Evolutionary conservation across 202 grass and related monocot species (phyloP).

Genomic region (Musa balbisiana): DNA sequence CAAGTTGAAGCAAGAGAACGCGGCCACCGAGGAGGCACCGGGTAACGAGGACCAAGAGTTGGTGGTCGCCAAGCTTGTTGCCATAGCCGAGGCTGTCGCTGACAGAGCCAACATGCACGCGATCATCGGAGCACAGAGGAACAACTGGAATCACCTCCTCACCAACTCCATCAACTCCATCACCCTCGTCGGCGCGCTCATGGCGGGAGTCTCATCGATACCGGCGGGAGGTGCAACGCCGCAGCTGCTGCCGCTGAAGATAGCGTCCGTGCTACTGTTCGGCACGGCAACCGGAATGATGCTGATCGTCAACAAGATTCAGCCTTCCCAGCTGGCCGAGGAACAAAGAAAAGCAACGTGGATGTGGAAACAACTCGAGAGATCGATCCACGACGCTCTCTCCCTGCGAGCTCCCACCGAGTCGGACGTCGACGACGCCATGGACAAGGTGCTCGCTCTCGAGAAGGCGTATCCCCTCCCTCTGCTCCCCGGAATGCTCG

Average conservation of each 20-base stretch:
- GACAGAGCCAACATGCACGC: conserved; percentile 63
- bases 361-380: conserved; percentile 52
- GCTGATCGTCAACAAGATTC: conserved; percentile 46
- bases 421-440: conserved; percentile 26
- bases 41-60: background rate
- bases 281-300: conserved; percentile 31
- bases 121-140: conserved; percentile 60
- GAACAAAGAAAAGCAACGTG: conserved; percentile 67
- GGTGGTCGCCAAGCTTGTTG: conserved; percentile 33
- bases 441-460: conserved; percentile 56
- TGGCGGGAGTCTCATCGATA: conserved; percentile 36
- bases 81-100: conserved; percentile 39
- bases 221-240: conserved; percentile 6
- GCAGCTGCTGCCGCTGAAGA: conserved; percentile 23
- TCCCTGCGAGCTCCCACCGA: background rate
- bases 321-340: conserved; percentile 76
- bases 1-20: background rate
- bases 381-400: conserved; percentile 30
- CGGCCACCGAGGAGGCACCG: background rate
- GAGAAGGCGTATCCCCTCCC: conserved; percentile 66
- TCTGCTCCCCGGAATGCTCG: conserved; percentile 53
- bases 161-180: conserved; percentile 64
- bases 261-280: conserved; percentile 36
- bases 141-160: conserved; percentile 80
- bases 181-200: conserved; percentile 32